Percentiles rank a stretch among this genome's conserved stretches.
These are phyloP conservation scores for Panicum miliaceum DNA, from an alignment of 176 grass and related monocot genomes.

Conservation along the genomic window DNA sequence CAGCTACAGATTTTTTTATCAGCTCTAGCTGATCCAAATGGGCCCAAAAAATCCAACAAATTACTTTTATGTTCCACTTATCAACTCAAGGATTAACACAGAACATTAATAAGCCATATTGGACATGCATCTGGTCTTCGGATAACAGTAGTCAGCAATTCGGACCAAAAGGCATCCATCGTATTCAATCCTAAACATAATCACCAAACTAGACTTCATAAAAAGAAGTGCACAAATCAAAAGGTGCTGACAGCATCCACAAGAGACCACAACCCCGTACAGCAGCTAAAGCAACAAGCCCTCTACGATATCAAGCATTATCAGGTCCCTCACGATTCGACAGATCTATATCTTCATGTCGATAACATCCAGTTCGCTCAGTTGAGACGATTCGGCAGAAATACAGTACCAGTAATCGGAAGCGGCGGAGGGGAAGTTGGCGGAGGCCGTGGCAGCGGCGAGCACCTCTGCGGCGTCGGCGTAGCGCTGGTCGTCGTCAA, in stretches of 20 bases:
- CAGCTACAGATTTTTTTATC: neutral
- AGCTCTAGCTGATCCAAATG: neutral
- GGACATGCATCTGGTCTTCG: slow-evolving; percentile 1
- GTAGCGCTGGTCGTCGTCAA: slow-evolving; percentile 98
- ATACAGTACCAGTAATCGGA: slow-evolving; percentile 81
- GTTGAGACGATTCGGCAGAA: neutral
- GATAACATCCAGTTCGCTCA: neutral
- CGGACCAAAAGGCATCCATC: neutral
- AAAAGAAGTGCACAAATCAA: neutral
- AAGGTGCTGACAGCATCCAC: neutral
- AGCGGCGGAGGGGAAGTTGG: slow-evolving; percentile 73
- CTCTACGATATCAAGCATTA: neutral
- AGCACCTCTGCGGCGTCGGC: slow-evolving; percentile 77
- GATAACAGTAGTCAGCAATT: neutral
- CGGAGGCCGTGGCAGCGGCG: slow-evolving; percentile 45
- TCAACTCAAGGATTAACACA: neutral
- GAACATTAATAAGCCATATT: neutral
- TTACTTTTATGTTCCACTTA: neutral
- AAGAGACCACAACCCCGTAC: neutral
- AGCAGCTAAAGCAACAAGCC: neutral
- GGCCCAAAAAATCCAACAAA: neutral
- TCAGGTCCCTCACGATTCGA: neutral
- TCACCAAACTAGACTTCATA: neutral
- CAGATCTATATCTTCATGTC: slow-evolving; percentile 35
- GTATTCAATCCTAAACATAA: neutral